Evolutionary conservation across 2,329 filamentous ascomycete genomes (phyloP).

Genomic region (Chaetomium globosum): DNA sequence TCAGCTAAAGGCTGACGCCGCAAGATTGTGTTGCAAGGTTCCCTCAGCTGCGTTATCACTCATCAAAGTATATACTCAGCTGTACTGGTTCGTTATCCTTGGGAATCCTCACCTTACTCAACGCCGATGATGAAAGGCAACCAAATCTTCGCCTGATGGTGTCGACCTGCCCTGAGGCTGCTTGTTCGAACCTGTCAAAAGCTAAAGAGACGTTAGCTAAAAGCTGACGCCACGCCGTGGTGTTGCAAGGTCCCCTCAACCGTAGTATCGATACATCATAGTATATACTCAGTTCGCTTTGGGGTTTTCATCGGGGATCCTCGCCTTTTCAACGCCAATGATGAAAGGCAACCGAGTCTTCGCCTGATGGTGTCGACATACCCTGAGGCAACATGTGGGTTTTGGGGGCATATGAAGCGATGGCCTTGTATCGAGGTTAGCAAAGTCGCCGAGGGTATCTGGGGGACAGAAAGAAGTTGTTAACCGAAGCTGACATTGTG

Average conservation of each 20-base stretch:
- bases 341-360: not conserved
- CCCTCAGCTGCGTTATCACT: not conserved
- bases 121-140: conserved; percentile 2
- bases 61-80: not conserved
- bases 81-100: not conserved
- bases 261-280: not conserved
- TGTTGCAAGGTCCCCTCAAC: not conserved
- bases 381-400: not conserved
- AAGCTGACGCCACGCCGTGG: not conserved
- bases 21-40: not conserved
- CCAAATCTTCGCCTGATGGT: not conserved
- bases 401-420: not conserved
- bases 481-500: not conserved
- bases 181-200: not conserved
- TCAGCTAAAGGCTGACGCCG: conserved; percentile 1
- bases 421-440: not conserved
- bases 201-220: not conserved
- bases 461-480: not conserved
- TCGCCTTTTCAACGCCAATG: not conserved
- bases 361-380: not conserved
- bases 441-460: not conserved
- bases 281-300: not conserved
- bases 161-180: not conserved
- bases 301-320: not conserved
- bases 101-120: not conserved